Conservation (phyloP, 2,329 filamentous ascomycete genomes). For the Alternaria panax region DNA sequence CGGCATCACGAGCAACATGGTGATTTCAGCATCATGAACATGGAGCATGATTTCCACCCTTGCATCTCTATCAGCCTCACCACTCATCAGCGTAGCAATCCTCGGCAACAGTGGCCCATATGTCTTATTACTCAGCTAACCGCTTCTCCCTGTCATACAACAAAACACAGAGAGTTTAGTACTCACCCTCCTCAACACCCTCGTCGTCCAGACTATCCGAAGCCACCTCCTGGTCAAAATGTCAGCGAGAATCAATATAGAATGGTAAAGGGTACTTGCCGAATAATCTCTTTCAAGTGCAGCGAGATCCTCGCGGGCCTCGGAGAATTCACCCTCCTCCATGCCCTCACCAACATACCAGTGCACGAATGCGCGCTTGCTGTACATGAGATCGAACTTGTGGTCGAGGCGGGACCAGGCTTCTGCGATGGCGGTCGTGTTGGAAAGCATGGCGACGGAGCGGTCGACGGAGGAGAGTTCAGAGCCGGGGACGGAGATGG, state of each 20-base stretch:
- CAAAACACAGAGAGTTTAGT: constrained; percentile 32
- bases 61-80: no score
- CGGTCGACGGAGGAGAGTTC: constrained; percentile 98
- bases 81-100: no score
- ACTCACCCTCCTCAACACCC: constrained; percentile 56
- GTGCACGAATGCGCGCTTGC: constrained; percentile 78
- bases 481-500: constrained; percentile 92
- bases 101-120: no score
- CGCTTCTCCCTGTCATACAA: no score
- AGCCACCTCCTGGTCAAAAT: no score
- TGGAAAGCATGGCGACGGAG: constrained; percentile 83
- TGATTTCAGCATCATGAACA: no score
- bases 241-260: no score
- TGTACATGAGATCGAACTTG: constrained; percentile 82
- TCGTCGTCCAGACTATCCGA: no score
- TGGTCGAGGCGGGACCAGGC: constrained; percentile 75
- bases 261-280: no score
- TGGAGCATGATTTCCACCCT: no score
- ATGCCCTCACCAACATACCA: constrained; percentile 90
- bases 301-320: constrained; percentile 84
- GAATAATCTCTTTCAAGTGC: constrained; percentile 82
- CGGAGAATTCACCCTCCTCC: constrained; percentile 90
- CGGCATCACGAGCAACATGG: no score
- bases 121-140: no score
- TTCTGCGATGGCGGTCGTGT: constrained; percentile 77